Conservation (phyloP, 768 basidiomycete genomes). For the Trametes cingulata region DNA sequence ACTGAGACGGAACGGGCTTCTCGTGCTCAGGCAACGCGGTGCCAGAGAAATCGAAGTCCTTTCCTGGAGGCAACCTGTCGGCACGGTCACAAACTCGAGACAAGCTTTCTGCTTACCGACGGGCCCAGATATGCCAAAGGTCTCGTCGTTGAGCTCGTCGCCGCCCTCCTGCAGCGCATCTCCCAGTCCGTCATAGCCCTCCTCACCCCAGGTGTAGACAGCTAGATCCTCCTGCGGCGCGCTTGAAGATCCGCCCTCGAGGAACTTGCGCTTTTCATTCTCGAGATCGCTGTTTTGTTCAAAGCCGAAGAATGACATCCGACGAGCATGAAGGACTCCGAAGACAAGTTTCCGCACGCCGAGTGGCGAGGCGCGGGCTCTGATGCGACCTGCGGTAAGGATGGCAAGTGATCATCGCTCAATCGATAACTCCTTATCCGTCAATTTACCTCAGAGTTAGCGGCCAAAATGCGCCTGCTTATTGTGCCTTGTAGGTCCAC, state of each 20-base stretch:
- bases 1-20: constrained; percentile 19
- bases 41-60: constrained; percentile 87
- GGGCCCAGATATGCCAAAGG: constrained; percentile 73
- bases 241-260: constrained; percentile 39
- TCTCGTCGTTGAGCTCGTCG: constrained; percentile 96
- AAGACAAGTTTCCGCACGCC: constrained; percentile 12
- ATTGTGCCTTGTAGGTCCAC: constrained; percentile 16
- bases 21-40: constrained; percentile 38
- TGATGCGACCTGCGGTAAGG: constrained; percentile 12
- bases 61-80: constrained; percentile 49
- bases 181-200: constrained; percentile 86
- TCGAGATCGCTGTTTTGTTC: constrained; percentile 59
- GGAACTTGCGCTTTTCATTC: constrained; percentile 59
- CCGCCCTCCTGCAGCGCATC: constrained; percentile 85
- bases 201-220: constrained; percentile 92
- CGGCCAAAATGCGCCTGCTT: neutral
- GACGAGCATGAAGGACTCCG: constrained; percentile 17
- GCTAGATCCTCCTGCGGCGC: constrained; percentile 71
- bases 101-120: constrained; percentile 62
- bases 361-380: constrained; percentile 2
- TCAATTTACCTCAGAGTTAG: neutral
- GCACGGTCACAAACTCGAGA: neutral
- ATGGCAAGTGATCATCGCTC: neutral
- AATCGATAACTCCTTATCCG: constrained; percentile 15
- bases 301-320: constrained; percentile 85